Evolutionary conservation across 495 filamentous ascomycete species (phyloP).

Genomic region (Monascus purpureus): DNA sequence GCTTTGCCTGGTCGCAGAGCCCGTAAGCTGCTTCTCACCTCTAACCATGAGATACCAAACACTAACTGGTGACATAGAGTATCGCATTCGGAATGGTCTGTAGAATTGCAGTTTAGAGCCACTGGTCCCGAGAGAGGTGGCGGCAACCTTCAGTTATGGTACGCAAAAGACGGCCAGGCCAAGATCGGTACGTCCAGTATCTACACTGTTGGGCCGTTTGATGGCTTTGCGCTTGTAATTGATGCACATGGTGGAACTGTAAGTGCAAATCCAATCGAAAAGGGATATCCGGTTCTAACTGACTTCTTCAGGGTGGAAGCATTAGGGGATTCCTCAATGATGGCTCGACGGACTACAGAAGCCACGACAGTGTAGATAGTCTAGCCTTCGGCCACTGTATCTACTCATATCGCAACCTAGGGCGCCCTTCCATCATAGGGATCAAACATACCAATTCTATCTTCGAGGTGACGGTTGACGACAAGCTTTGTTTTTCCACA

Average conservation of each 20-base stretch:
- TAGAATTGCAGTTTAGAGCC: slow-evolving; percentile 76
- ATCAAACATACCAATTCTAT: slow-evolving; percentile 46
- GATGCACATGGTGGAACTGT: slow-evolving; percentile 75
- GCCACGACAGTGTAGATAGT: slow-evolving; percentile 63
- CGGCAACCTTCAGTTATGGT: slow-evolving; percentile 92
- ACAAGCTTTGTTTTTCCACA: slow-evolving; percentile 70
- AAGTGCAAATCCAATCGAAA: slow-evolving; percentile 5
- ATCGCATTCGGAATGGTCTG: slow-evolving; percentile 53
- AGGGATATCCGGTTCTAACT: background rate
- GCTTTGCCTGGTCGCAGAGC: slow-evolving; percentile 65
- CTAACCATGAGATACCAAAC: background rate
- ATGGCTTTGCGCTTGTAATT: slow-evolving; percentile 74
- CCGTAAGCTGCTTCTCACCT: slow-evolving; percentile 25
- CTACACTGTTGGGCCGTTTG: slow-evolving; percentile 69
- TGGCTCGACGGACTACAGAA: slow-evolving; percentile 66
- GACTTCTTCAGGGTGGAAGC: slow-evolving; percentile 57
- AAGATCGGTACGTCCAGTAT: slow-evolving; percentile 57
- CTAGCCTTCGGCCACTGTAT: slow-evolving; percentile 90
- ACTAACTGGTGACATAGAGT: slow-evolving; percentile 16
- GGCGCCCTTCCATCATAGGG: slow-evolving; percentile 63
- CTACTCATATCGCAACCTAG: slow-evolving; percentile 83
- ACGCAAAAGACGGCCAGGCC: slow-evolving; percentile 54
- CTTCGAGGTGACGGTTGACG: slow-evolving; percentile 72
- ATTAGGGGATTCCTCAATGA: slow-evolving; percentile 91
- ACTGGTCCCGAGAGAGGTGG: slow-evolving; percentile 72